Evolutionary conservation across 805 yeast genomes (phyloP), one percentile per base, ranked within the genome.

Genomic region (Lachancea nothofagi): DNA sequence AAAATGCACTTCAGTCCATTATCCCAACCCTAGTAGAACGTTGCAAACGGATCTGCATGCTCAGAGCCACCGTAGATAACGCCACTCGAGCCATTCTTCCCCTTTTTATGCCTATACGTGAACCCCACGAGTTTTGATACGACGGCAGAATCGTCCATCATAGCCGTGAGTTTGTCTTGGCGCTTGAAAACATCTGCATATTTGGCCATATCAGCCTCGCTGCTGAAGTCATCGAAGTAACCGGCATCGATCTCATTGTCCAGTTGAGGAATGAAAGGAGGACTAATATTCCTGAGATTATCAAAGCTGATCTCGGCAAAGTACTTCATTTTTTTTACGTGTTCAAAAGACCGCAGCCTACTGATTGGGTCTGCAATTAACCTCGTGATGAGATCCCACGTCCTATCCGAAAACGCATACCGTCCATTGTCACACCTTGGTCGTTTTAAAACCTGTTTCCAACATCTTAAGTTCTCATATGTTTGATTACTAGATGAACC

Each of bases 161-260:
- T 67, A 37, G 82, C 89, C 24, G 93, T 83, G 56, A 89, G 64
- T 46, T 72, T 78, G 59, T 89, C 96, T 54, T 87, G 87, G 65
- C 95, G 83, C 47, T 90, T 94, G 70, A 93, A 80, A 10, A 93
- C 98, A 55, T 93, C 98, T 54, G 93, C 90, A 67, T 93, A 93
- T 62, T 93, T 89, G 46, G 90, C 93, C 97, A 93, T 88, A 61
- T 90, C 95, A 33, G 84, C 88, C 60, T 90, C 97, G 62, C 88
- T 93, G 43, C 86, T 86, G 61, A 93, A 93, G 62, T 93, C 98
- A 65, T 93, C 99, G 59, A 93, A 93, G 65, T 93, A 93, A 1
- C 99, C 99, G 0, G 97, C 97, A 65, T 93, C 99, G 47, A 88
- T 93, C 55, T 93, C 99, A 45, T 88, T 85, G 58, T 93, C 97